phyloP scores from a whole-genome alignment of 2,329 filamentous ascomycete species.

The Fusarium nygamai region DNA sequence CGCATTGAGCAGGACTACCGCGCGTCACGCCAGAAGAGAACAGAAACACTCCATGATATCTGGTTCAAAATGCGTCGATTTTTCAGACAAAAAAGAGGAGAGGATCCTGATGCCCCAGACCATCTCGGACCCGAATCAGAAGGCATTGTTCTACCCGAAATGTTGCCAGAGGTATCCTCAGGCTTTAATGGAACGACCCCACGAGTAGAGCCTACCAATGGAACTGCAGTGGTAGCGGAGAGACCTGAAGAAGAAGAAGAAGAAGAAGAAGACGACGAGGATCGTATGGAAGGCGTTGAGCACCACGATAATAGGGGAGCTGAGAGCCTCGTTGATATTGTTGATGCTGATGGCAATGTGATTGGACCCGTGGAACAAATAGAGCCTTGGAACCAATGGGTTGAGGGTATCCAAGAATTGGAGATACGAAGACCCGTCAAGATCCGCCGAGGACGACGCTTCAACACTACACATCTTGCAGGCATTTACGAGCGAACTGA shows the following conservation, averaged over 20 bases:
- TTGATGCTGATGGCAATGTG: conserved; percentile 50
- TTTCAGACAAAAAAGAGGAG: conserved; percentile 46
- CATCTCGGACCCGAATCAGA: conserved; percentile 27
- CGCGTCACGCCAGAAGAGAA: conserved; percentile 41
- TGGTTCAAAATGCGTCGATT: conserved; percentile 48
- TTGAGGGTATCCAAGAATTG: conserved; percentile 50
- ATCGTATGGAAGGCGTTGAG: conserved; percentile 37
- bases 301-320: conserved; percentile 15
- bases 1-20: conserved; percentile 48
- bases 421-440: conserved; percentile 53
- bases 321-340: conserved; percentile 48
- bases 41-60: conserved; percentile 44
- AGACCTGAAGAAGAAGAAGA: background rate
- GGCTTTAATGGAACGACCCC: conserved; percentile 20
- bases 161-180: conserved; percentile 4
- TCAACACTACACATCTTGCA: conserved; percentile 51
- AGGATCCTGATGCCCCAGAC: conserved; percentile 27
- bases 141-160: conserved; percentile 17
- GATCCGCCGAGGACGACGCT: conserved; percentile 55
- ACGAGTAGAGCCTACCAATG: background rate
- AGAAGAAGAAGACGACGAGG: conserved; percentile 7
- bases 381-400: conserved; percentile 53
- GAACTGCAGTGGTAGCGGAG: background rate
- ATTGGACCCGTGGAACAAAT: conserved; percentile 52
- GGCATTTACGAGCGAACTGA: conserved; percentile 55